Base-by-base conservation (phyloP, 306 rosid species). In the Acacia acuminata region DNA sequence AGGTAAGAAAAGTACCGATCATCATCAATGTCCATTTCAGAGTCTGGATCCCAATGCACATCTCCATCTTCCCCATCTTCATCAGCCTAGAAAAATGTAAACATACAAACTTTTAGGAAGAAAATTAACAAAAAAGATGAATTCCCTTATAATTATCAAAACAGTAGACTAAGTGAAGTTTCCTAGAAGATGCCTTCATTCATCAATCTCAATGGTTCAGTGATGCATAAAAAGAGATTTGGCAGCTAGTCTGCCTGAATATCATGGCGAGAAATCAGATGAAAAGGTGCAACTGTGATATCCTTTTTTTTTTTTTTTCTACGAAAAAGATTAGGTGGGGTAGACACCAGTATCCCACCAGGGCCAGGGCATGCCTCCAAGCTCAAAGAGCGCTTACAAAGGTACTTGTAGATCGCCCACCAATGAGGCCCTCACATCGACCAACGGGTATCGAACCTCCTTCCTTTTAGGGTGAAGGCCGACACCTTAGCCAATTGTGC, bases 11-110 rank as follows among this genome's bases (percentile, higher is more conserved):
- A 79, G 65, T 93, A 93, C 98, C 91, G 86, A 67, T 88, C 93
- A 40, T 83, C 91, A 71, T 88, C 93, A 79, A 89, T 69, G 48
- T 94, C 93, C 97, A 90, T 88, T 64, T 88, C 94, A 56, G 94
- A 92, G 84, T 89, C 94, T 2, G 85, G 91, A 84, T 90, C 94
- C 92, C 91, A 89, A 58, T 87, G 86, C 86, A 81, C 91, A 65
- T 94, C 94, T 67, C 78, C 73, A 73, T 89, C 84, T 32, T 91
- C 94, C 15, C 82, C 90, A 75, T 94, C 94, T 79, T 92, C 97
- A 77, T 92, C 89, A 5, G 88, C 92, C 97, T 94, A 72, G 44
- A 86, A 88, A 48, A 72, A 47, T 64, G 44, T 66, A 76, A 22
- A 66, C 42, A 44, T 65, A 17, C 63, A 77, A 24, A 67, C 55